Evolutionary conservation across 805 yeast genomes (phyloP), one percentile per base, ranked within the genome.

Genomic region (Osmozyma mogii): DNA sequence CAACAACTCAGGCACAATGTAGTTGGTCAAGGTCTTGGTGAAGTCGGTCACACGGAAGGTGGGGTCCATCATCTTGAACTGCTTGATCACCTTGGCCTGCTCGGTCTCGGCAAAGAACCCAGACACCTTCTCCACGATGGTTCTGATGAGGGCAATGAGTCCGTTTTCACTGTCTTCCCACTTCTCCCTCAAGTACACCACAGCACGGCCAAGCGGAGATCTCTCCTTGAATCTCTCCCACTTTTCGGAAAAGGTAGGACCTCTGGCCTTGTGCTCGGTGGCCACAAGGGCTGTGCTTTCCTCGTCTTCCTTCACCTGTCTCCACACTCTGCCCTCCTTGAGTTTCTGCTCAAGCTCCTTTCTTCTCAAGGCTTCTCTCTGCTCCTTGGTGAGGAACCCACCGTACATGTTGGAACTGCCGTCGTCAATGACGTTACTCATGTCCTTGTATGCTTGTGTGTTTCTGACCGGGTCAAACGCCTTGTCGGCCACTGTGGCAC

Each of bases 141-240:
- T 82, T 62, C 98, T 76, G 31, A 92, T 59, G 23, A 81, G 58
- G 8, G 88, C 74, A 37, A 92, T 72, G 47, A 92, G 65, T 6
- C 96, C 96, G 56, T 92, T 92, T 46, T 89, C 97, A 31, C 87
- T 77, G 57, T 89, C 97, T 45, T 89, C 95, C 85, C 88, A 82
- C 50, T 71, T 78, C 37, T 72, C 72, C 52, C 75, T 78, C 43
- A 84, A 50, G 26, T 70, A 68, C 19, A 75, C 69, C 27, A 80
- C 32, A 9, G 67, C 62, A 50, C 78, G 75, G 37, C 95, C 95
- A 12, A 84, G 50, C 0, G 78, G 59, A 9, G 89, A 72, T 38
- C 75, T 73, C 35, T 79, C 74, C 47, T 73, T 75, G 54, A 76
- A 76, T 19, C 72, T 68, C 40, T 75, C 78, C 65, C 83, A 70